These are phyloP conservation scores for Myxozyma mucilagina DNA, from an alignment of 805 yeast species.

Conservation along the genomic window DNA sequence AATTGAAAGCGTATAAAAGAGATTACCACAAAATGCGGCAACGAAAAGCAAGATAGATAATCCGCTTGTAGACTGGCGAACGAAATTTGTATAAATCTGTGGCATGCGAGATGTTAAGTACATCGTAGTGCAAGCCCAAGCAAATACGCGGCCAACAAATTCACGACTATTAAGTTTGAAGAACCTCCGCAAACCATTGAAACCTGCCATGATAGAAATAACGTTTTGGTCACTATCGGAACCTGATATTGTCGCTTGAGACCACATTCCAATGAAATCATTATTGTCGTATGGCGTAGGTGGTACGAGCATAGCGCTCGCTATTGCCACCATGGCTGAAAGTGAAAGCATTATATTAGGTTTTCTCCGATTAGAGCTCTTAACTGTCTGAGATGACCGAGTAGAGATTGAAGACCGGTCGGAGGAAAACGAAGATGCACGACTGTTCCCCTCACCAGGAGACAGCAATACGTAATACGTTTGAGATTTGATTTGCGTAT, in stretches of 20 bases:
- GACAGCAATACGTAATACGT: constrained; percentile 28
- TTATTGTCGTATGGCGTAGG: not conserved
- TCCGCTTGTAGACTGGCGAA: constrained; percentile 82
- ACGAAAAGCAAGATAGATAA: constrained; percentile 76
- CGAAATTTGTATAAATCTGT: constrained; percentile 73
- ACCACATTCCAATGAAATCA: not conserved
- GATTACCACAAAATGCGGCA: constrained; percentile 76
- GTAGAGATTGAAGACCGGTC: not conserved
- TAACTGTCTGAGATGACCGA: constrained; percentile 20
- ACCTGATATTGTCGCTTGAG: not conserved
- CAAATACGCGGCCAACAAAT: constrained; percentile 51
- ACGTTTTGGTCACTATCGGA: not conserved
- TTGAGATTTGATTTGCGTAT: constrained; percentile 42
- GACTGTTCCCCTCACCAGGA: constrained; percentile 19
- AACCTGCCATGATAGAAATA: constrained; percentile 1
- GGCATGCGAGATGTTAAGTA: constrained; percentile 82
- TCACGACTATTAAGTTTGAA: constrained; percentile 22
- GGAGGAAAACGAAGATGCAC: constrained; percentile 22
- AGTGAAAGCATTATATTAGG: constrained; percentile 29
- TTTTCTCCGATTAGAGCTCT: constrained; percentile 15
- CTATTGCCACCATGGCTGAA: constrained; percentile 26
- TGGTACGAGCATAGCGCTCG: constrained; percentile 28
- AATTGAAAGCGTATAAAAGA: constrained; percentile 74
- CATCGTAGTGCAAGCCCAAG: constrained; percentile 78
- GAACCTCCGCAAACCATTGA: constrained; percentile 19